A percentile compares a stretch with the other conserved stretches of the same genome.
These are phyloP conservation scores for Stenogyne calaminthoides DNA, from an alignment of 305 asterid genomes.

Conservation along the genomic window DNA sequence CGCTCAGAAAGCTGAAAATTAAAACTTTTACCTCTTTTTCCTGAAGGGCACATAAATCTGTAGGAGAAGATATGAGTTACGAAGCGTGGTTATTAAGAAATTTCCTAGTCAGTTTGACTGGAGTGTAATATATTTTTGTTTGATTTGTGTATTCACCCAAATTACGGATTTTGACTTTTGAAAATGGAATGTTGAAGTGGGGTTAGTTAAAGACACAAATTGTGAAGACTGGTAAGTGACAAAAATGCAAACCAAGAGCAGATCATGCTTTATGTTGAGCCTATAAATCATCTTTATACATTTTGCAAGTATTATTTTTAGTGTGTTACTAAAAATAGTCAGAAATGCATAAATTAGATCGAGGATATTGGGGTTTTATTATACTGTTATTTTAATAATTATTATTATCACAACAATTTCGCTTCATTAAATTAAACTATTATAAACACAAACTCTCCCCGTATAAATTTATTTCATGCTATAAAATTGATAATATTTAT, in stretches of 20 bases:
- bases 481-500: too few species aligned
- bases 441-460: too few species aligned
- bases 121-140: not conserved
- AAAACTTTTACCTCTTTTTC: slow-evolving; percentile 33
- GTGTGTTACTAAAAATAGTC: too few species aligned
- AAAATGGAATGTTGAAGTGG: slow-evolving; percentile 21
- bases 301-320: not conserved
- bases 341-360: too few species aligned
- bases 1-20: slow-evolving; percentile 7
- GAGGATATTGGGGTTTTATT: too few species aligned
- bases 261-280: not conserved
- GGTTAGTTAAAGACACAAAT: not conserved
- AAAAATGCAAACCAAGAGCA: not conserved
- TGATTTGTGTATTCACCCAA: not conserved
- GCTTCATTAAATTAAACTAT: too few species aligned
- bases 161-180: slow-evolving; percentile 16
- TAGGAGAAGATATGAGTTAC: not conserved
- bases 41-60: slow-evolving; percentile 22
- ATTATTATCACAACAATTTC: too few species aligned
- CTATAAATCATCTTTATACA: not conserved
- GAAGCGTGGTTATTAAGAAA: not conserved
- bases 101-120: slow-evolving; percentile 34
- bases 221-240: not conserved
- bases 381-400: too few species aligned
- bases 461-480: too few species aligned